phyloP scores from a whole-genome alignment of 352 stramenopile genomes.

The Phytopythium cucurbitacearum region DNA sequence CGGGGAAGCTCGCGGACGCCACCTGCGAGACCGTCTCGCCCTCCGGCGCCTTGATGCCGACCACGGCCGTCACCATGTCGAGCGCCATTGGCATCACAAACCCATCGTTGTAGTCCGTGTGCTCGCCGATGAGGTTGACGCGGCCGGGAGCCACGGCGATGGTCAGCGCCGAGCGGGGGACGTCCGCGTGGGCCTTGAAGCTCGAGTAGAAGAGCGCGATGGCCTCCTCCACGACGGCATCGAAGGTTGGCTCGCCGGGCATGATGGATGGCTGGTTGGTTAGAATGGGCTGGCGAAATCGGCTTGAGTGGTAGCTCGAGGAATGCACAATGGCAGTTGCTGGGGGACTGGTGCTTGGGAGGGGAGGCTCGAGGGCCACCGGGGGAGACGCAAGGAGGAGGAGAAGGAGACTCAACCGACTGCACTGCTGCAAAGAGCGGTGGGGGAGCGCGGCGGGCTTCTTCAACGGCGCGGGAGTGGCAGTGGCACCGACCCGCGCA shows the following conservation, averaged over 20 bases:
- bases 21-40: slow-evolving; percentile 25
- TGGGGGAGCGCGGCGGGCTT: no score
- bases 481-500: neutral
- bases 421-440: no score
- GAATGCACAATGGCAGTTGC: slow-evolving; percentile 1
- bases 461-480: neutral
- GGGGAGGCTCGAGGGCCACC: no score
- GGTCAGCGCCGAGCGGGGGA: slow-evolving; percentile 38
- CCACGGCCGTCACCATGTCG: slow-evolving; percentile 87
- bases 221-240: slow-evolving; percentile 40
- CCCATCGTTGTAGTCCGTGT: slow-evolving; percentile 96
- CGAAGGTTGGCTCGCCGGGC: slow-evolving; percentile 3
- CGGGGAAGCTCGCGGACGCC: slow-evolving; percentile 58
- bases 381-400: no score
- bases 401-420: no score
- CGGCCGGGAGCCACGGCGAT: slow-evolving; percentile 85
- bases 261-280: slow-evolving; percentile 6
- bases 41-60: slow-evolving; percentile 38
- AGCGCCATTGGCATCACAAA: slow-evolving; percentile 94
- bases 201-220: slow-evolving; percentile 57
- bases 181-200: slow-evolving; percentile 29
- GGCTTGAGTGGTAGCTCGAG: slow-evolving; percentile 3
- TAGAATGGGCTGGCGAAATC: neutral
- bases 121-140: slow-evolving; percentile 96
- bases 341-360: no score